Percentiles rank a stretch among this genome's conserved stretches.
phyloP scores from a whole-genome alignment of 2,329 filamentous ascomycete genomes.

The Cyphellophora attinorum region DNA sequence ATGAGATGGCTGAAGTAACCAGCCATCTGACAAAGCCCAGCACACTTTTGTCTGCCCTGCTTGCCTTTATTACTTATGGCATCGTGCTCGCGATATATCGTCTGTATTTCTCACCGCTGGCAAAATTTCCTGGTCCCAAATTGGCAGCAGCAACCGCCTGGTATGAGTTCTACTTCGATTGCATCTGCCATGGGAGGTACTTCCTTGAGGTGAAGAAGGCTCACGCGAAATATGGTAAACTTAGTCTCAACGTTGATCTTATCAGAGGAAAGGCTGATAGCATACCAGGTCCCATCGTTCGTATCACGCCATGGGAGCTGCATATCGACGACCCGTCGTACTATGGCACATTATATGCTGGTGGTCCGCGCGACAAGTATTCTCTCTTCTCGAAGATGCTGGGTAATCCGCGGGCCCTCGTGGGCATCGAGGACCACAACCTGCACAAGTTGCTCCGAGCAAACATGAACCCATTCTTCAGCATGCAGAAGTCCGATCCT shows the following conservation, averaged over 20 bases:
- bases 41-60: conserved; percentile 1
- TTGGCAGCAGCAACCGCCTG: conserved; percentile 21
- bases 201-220: conserved; percentile 25
- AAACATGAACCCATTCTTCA: conserved; percentile 33
- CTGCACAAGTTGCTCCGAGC: conserved; percentile 30
- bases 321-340: conserved; percentile 23
- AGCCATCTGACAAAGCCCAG: too few relatives aligned
- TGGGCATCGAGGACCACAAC: conserved; percentile 25
- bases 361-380: too few relatives aligned
- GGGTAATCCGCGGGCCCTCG: too few relatives aligned
- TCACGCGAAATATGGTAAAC: conserved; percentile 28
- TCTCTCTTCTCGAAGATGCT: too few relatives aligned
- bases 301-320: conserved; percentile 22
- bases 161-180: conserved; percentile 24
- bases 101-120: conserved; percentile 22
- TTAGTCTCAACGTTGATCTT: conserved; percentile 13
- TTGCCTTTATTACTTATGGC: conserved; percentile 5
- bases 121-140: conserved; percentile 23
- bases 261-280: too few relatives aligned
- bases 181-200: conserved; percentile 22
- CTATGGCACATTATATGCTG: too few relatives aligned
- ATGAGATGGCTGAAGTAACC: too few relatives aligned
- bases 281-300: conserved; percentile 21
- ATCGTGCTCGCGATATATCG: conserved; percentile 19
- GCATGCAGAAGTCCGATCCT: conserved; percentile 24